Conservation (phyloP, 2,329 filamentous ascomycete genomes). For the Cyphellophora europaea region DNA sequence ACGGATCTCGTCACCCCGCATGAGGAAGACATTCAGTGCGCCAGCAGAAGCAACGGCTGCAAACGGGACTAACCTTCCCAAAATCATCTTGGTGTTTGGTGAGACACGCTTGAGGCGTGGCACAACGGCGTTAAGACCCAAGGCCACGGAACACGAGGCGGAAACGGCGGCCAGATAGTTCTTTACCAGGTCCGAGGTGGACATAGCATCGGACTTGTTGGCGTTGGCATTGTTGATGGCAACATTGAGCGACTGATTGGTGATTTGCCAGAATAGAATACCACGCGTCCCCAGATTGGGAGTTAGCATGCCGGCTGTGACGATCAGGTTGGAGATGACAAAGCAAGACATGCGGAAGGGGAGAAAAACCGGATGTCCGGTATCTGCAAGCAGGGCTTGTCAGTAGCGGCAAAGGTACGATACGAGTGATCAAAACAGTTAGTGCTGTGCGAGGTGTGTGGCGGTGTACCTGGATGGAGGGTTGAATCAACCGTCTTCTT, state of each 20-base stretch:
- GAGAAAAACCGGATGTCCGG: conserved; percentile 80
- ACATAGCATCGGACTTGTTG: conserved; percentile 90
- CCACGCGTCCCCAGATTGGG: conserved; percentile 59
- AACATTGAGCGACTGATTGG: conserved; percentile 96
- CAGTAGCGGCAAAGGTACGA: conserved; percentile 1
- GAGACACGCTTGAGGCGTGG: conserved; percentile 70
- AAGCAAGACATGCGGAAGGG: conserved; percentile 98
- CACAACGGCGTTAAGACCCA: conserved; percentile 84
- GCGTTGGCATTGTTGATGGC: conserved; percentile 93
- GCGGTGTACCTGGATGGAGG: conserved; percentile 72
- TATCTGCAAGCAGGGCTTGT: conserved; percentile 50
- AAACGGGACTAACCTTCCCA: conserved; percentile 86
- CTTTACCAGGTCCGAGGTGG: conserved; percentile 68
- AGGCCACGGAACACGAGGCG: conserved; percentile 85
- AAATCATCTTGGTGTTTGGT: conserved; percentile 64
- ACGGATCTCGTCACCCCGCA: conserved; percentile 93
- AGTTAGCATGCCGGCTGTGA: conserved; percentile 94
- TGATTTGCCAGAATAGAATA: conserved; percentile 86
- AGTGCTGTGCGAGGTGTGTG: not conserved
- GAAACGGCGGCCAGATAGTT: conserved; percentile 88
- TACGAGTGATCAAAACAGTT: not conserved
- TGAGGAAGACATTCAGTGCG: conserved; percentile 90
- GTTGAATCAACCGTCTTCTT: conserved; percentile 98
- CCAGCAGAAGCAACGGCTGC: conserved; percentile 88
- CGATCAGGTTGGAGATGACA: conserved; percentile 84